A percentile compares a stretch with the other conserved stretches of the same genome.
These are phyloP conservation scores for Malassezia japonica DNA, from an alignment of 1,284 basidiomycete genomes.

Conservation along the genomic window DNA sequence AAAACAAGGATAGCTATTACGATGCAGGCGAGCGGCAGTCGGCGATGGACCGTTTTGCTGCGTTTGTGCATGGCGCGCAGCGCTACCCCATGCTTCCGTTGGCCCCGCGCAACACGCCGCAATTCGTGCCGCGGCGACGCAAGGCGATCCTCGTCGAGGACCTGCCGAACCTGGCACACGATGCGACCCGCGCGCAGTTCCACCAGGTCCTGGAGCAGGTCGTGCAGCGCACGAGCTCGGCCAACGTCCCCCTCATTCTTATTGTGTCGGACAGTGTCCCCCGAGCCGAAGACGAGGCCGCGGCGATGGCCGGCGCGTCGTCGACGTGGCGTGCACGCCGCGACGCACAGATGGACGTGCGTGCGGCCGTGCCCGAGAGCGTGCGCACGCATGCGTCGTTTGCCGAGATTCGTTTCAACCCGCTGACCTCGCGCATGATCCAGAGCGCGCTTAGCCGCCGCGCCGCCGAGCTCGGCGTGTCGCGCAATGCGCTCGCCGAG, in stretches of 20 bases:
- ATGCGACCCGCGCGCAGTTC: constrained; percentile 62
- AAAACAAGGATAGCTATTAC: constrained; percentile 51
- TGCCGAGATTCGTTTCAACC: constrained; percentile 58
- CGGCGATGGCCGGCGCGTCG: constrained; percentile 49
- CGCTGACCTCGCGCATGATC: constrained; percentile 13
- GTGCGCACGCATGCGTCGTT: constrained; percentile 60
- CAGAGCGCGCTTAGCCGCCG: background rate
- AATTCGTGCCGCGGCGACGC: constrained; percentile 3
- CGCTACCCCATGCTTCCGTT: constrained; percentile 26
- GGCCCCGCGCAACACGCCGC: background rate
- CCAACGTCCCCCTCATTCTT: constrained; percentile 61
- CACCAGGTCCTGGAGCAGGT: constrained; percentile 57
- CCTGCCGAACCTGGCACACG: constrained; percentile 67
- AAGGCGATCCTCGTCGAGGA: constrained; percentile 74
- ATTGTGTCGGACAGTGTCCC: constrained; percentile 66
- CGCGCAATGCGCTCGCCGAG: constrained; percentile 7
- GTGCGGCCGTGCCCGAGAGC: constrained; percentile 59
- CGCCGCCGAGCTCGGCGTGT: background rate
- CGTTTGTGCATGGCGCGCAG: constrained; percentile 27
- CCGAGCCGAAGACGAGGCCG: constrained; percentile 52
- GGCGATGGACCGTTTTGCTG: constrained; percentile 27
- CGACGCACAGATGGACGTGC: constrained; percentile 55
- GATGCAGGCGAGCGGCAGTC: constrained; percentile 6
- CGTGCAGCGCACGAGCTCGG: constrained; percentile 15
- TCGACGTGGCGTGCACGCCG: constrained; percentile 50